Percentiles rank a stretch among this genome's conserved stretches.
phyloP scores from a whole-genome alignment of 345 rosid genomes.

The Euphorbia pulcherrima region DNA sequence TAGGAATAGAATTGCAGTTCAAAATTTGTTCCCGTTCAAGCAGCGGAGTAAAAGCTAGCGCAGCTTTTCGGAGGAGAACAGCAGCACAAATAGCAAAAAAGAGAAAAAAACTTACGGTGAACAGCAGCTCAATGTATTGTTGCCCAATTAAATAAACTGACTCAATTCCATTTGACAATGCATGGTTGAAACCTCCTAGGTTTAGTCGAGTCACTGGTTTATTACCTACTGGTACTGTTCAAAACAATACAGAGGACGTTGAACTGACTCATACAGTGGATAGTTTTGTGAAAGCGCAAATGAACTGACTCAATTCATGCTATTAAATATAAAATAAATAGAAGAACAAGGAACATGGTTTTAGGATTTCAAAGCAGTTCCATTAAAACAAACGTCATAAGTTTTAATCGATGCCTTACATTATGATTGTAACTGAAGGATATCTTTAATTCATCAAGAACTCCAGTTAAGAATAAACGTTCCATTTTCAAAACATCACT shows the following conservation, averaged over 20 bases:
- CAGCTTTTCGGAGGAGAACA: too few relatives aligned
- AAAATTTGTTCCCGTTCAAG: too few relatives aligned
- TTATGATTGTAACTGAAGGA: slow-evolving; percentile 58
- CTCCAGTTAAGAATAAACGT: slow-evolving; percentile 70
- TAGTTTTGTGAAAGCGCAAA: slow-evolving; percentile 97
- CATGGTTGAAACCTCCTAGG: slow-evolving; percentile 59
- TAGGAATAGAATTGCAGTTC: too few relatives aligned
- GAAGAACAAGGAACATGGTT: slow-evolving; percentile 2
- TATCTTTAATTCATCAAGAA: slow-evolving; percentile 86
- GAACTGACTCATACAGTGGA: slow-evolving; percentile 50
- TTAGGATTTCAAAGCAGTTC: slow-evolving; percentile 30
- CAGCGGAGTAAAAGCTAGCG: too few relatives aligned
- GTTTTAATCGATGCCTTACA: slow-evolving; percentile 39
- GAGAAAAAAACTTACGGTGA: too few relatives aligned
- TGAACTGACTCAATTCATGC: slow-evolving; percentile 56
- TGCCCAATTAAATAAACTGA: too few relatives aligned
- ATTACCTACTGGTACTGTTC: slow-evolving; percentile 53
- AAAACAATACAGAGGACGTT: slow-evolving; percentile 33
- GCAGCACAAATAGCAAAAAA: too few relatives aligned
- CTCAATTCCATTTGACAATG: slow-evolving; percentile 23
- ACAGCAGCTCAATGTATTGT: too few relatives aligned
- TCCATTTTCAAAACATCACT: slow-evolving; percentile 46
- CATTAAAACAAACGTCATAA: slow-evolving; percentile 16
- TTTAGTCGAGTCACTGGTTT: slow-evolving; percentile 68
- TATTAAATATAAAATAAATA: slow-evolving; percentile 20